phyloP scores from a whole-genome alignment of 352 stramenopile genomes.

The Pythium volutum region DNA sequence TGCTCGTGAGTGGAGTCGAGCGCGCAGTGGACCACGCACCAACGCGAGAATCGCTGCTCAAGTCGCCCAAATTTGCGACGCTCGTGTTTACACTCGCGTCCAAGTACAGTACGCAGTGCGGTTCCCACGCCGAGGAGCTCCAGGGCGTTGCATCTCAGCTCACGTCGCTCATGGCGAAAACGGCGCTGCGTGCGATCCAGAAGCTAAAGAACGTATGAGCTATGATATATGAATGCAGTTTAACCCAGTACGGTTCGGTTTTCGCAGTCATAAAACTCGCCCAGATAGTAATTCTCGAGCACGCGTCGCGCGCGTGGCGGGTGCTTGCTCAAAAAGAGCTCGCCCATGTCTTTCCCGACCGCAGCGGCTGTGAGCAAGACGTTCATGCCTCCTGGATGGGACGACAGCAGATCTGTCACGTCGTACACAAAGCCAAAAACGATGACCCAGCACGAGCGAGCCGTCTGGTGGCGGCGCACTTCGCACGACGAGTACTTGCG shows the following conservation, averaged over 20 bases:
- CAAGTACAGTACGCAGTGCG: constrained; percentile 26
- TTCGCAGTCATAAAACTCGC: constrained; percentile 61
- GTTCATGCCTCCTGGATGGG: constrained; percentile 85
- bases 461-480: constrained; percentile 73
- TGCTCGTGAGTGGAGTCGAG: background rate
- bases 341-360: constrained; percentile 46
- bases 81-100: constrained; percentile 31
- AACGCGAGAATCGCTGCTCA: constrained; percentile 2
- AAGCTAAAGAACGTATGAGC: constrained; percentile 41
- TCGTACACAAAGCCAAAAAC: constrained; percentile 89
- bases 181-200: constrained; percentile 46
- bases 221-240: too few relatives aligned
- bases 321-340: constrained; percentile 52
- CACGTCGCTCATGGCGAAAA: constrained; percentile 25
- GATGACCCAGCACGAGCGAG: constrained; percentile 90
- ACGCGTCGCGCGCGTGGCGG: constrained; percentile 39
- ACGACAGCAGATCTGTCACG: constrained; percentile 84
- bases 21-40: constrained; percentile 2
- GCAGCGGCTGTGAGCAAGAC: constrained; percentile 53
- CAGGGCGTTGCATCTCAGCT: constrained; percentile 11
- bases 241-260: constrained; percentile 31
- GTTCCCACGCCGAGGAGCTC: constrained; percentile 19
- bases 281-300: constrained; percentile 55
- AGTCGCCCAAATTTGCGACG: constrained; percentile 30
- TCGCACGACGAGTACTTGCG: constrained; percentile 88